Base-by-base conservation (phyloP, 257 asterid genomes). In the Primulina tabacum region DNA sequence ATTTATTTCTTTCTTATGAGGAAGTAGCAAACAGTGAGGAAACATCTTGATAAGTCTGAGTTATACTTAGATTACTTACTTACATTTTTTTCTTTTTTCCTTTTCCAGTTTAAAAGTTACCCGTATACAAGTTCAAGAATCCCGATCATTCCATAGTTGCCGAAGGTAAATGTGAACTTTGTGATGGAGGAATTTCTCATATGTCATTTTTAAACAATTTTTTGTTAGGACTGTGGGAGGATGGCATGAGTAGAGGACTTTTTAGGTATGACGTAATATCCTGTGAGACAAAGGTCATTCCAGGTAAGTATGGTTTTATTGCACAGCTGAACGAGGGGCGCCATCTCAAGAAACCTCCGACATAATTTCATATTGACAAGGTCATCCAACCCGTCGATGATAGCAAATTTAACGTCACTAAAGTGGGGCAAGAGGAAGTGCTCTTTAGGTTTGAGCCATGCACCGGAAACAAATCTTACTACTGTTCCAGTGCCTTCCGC, bases 311-410 rank as follows among this genome's bases (percentile, higher is more conserved):
- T 67, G 90, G 95, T 43, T 90, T 87, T 73, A 75, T 90, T 8
- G 90, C 95, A 57, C 96, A 90, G 76, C 86, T 90, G 71, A 90
- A 90, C n/a, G 92, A 90, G 79, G 96, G 92, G 1, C 89, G 91
- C 7, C 95, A 90, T 80, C 90, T 84, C 20, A 90, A 86, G 83
- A 90, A 90, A 70, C 84, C 95, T 26, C 90, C 87, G 2, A 86
- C 95, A 7, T 90, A 90, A 62, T 88, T 90, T 65, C 79, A 85
- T 40, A 24, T 90, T 14, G 95, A 90, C 78, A 80, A 80, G 81
- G 96, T 90, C 77, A 89, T 90, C 77, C 96, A 90, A 84, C 82
- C 88, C 58, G 88, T 90, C 62, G 95, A 88, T 52, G 78, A 73
- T 33, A 82, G 72, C 67, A 90, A 90, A 65, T 88, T 90, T 82